Evolutionary conservation across 352 stramenopile species (phyloP), one percentile per base, ranked within the genome.

Genomic region (Pythium scleroteichum): DNA sequence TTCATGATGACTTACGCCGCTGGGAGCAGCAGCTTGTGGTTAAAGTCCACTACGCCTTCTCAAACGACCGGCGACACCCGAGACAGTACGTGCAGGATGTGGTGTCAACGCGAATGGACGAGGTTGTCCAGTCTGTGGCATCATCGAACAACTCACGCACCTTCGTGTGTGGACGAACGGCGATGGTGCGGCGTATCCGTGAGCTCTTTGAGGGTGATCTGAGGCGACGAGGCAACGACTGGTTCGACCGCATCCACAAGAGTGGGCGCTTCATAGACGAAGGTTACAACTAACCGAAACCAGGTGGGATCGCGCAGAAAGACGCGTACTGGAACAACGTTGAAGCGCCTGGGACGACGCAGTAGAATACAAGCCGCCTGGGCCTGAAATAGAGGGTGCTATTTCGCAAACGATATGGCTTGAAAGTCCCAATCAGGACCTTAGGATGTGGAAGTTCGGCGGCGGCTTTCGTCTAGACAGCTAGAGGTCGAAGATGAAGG

Each of bases 21-120:
- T 72, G 75, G 64, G 66, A 82, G 48, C 40, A 39, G 4, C 67
- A 68, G 0, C 54, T 70, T 0, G 62, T 75, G n/a, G 19, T 79
- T 14, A 54, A 70, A 26, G 42, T 78, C 0, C 48, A 69, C 12
- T 51, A 69, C n/a, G 66, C 61, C 0, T 72, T 71, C 33, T 76
- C 69, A 17, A 52, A 69, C 12, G 33, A 62, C n/a, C n/a, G 24
- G 3, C 46, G 70, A n/a, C 33, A 57, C 27, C n/a, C 51, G 29
- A 19, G 49, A 27, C 45, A 33, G 27, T 56, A 73, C 24, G 56
- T 83, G 5, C 74, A 83, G 23, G 56, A 69, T 14, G 22, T 78
- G 3, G 64, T 80, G 0, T 26, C 51, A 0, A 33, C 35, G 4
- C 68, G 73, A n/a, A 52, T 69, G 5, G 45, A 68, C 40, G 38